A percentile compares a stretch with the other conserved stretches of the same genome.
Conservation (phyloP, 176 grass and related monocot species). For the Zoysia japonica region DNA sequence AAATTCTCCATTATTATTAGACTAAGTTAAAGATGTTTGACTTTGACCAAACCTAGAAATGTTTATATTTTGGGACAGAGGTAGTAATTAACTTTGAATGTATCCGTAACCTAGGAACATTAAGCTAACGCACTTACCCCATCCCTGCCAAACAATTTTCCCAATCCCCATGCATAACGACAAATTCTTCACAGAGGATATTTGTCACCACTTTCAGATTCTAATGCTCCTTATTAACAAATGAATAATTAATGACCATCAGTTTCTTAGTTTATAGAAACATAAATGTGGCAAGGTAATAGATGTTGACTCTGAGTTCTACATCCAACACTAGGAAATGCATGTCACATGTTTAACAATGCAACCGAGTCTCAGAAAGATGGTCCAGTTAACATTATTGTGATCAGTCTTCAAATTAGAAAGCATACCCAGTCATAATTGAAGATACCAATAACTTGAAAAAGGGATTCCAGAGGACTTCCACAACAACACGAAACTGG, state of each 20-base stretch:
- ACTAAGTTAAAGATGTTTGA: too few species aligned
- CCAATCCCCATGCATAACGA: neutral
- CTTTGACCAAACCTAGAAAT: too few species aligned
- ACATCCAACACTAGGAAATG: constrained; percentile 1
- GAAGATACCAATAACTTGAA: constrained; percentile 97
- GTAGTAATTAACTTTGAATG: too few species aligned
- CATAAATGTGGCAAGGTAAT: neutral
- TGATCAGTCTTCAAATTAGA: neutral
- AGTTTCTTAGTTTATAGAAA: constrained; percentile 13
- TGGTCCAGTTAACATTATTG: constrained; percentile 15
- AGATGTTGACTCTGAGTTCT: constrained; percentile 15
- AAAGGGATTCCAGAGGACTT: constrained; percentile 86
- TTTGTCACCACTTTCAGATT: neutral
- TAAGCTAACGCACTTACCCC: neutral
- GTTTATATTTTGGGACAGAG: too few species aligned
- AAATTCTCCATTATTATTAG: too few species aligned
- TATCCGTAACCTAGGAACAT: neutral
- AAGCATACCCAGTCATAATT: constrained; percentile 92
- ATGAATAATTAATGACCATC: neutral
- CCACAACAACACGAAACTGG: constrained; percentile 86
- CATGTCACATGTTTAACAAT: constrained; percentile 5
- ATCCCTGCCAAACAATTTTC: neutral
- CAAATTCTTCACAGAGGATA: neutral
- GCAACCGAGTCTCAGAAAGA: constrained; percentile 6
- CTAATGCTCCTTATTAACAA: neutral